These are phyloP conservation scores for Chlorophyllum brunneum DNA, from an alignment of 768 basidiomycete species.

Conservation along the genomic window DNA sequence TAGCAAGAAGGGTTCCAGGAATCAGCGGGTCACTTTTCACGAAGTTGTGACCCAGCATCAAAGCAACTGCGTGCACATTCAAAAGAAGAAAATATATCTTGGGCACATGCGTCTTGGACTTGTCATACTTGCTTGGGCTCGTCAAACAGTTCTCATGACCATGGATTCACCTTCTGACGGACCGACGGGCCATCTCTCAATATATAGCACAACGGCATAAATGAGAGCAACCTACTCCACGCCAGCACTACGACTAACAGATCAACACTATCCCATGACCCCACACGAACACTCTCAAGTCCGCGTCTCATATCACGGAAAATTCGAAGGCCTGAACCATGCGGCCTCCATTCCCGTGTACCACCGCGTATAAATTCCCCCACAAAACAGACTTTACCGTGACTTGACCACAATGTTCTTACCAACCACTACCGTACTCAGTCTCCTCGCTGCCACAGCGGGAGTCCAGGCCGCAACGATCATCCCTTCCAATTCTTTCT, in stretches of 20 bases:
- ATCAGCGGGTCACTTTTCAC: too few relatives aligned
- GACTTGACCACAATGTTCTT: neutral
- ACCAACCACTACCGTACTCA: slow-evolving; percentile 4
- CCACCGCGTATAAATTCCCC: neutral
- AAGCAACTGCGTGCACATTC: too few relatives aligned
- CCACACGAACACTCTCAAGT: neutral
- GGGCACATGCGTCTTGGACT: too few relatives aligned
- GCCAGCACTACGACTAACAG: neutral
- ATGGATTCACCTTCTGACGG: neutral
- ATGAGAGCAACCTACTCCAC: neutral
- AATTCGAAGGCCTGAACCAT: slow-evolving; percentile 7
- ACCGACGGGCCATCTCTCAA: neutral
- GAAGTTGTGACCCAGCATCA: too few relatives aligned
- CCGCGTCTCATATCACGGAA: neutral
- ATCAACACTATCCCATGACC: neutral
- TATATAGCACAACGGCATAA: neutral
- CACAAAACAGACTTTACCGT: too few relatives aligned
- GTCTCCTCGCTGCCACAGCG: slow-evolving; percentile 15
- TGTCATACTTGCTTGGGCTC: too few relatives aligned
- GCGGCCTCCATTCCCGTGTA: neutral
- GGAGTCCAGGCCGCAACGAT: slow-evolving; percentile 26
- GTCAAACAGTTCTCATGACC: neutral
- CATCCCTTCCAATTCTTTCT: slow-evolving; percentile 38
- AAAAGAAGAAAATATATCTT: too few relatives aligned
- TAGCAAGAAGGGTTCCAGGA: too few relatives aligned